Conservation (phyloP, 441 rosid genomes). For the California macrophylla region DNA sequence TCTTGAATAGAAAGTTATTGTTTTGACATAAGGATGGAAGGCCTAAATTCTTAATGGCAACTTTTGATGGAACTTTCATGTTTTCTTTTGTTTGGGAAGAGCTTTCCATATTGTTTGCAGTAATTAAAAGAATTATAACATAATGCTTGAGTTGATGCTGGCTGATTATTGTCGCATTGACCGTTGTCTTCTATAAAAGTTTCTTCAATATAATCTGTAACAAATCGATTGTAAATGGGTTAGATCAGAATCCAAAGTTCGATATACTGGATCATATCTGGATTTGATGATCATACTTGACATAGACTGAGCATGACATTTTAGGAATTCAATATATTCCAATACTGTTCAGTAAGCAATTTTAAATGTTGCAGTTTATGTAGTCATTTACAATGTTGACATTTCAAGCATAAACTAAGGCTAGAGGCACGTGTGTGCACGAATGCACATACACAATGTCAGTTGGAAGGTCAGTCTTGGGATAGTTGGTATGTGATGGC, state of each 20-base stretch:
- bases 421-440: background rate
- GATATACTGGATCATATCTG: background rate
- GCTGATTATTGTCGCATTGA: background rate
- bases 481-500: background rate
- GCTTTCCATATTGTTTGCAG: background rate
- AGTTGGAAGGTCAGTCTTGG: background rate
- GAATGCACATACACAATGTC: background rate
- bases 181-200: background rate
- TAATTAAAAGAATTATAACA: background rate
- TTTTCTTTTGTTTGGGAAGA: background rate
- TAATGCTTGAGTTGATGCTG: background rate
- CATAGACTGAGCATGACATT: background rate
- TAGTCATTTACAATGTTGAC: background rate
- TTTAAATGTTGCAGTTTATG: background rate
- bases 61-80: background rate
- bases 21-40: slow-evolving; percentile 3
- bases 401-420: background rate
- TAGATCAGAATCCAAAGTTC: background rate
- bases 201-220: background rate
- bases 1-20: slow-evolving; percentile 8
- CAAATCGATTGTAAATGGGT: background rate
- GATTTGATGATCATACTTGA: background rate
- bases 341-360: background rate
- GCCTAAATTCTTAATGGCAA: background rate
- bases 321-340: background rate